Evolutionary conservation across 805 yeast genomes (phyloP).

Genomic region (Jamesozyma jinghongensis): DNA sequence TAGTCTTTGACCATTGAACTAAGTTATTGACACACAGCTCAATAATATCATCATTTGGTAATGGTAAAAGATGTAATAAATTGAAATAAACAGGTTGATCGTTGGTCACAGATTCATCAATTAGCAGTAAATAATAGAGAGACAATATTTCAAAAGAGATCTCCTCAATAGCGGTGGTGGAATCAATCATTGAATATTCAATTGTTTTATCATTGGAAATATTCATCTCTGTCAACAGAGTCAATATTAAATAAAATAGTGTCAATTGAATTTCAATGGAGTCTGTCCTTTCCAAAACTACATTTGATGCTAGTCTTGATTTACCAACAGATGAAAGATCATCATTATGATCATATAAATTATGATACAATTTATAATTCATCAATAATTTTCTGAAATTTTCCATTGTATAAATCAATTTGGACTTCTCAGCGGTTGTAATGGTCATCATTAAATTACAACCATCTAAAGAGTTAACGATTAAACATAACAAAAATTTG

Average conservation of each 20-base stretch:
- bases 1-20: constrained; percentile 11
- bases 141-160: constrained; percentile 24
- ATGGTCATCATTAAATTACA: constrained; percentile 10
- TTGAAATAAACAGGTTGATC: constrained; percentile 23
- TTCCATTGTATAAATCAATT: constrained; percentile 14
- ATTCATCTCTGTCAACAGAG: constrained; percentile 4
- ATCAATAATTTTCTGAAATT: constrained; percentile 17
- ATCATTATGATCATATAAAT: constrained; percentile 18
- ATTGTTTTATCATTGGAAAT: background rate
- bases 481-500: constrained; percentile 13
- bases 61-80: constrained; percentile 22
- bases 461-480: constrained; percentile 18
- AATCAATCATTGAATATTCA: constrained; percentile 1
- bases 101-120: constrained; percentile 9
- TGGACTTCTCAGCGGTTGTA: background rate
- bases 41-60: constrained; percentile 21
- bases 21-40: constrained; percentile 16
- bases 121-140: constrained; percentile 21
- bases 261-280: constrained; percentile 25
- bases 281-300: constrained; percentile 16
- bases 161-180: constrained; percentile 10
- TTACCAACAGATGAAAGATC: constrained; percentile 1
- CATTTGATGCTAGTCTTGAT: background rate
- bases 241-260: constrained; percentile 17
- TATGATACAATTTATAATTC: constrained; percentile 21